phyloP scores from a whole-genome alignment of 805 yeast species.

The Wickerhamomyces chaumierensis region DNA sequence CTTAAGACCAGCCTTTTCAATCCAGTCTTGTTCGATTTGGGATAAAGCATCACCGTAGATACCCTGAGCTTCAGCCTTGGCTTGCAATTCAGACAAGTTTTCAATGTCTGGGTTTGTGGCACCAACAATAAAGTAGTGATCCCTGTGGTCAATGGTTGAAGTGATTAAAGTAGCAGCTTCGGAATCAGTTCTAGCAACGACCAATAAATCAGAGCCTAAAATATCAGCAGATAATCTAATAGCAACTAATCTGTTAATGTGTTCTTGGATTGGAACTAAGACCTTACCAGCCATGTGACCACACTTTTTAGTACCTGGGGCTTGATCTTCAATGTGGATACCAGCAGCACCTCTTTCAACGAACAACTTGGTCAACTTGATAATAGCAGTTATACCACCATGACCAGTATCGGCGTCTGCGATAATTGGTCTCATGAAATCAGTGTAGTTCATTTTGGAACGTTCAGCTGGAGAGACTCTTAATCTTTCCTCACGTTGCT shows the following conservation, averaged over 20 bases:
- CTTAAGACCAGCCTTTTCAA: constrained; percentile 69
- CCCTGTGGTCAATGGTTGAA: constrained; percentile 88
- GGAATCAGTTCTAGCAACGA: constrained; percentile 93
- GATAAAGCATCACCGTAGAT: constrained; percentile 60
- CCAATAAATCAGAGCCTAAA: constrained; percentile 73
- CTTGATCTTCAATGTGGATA: constrained; percentile 97
- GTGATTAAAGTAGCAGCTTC: constrained; percentile 95
- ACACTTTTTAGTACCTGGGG: constrained; percentile 97
- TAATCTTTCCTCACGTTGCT: constrained; percentile 66
- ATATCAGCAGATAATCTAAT: constrained; percentile 94
- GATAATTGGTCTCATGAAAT: constrained; percentile 86
- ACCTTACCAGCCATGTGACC: constrained; percentile 99
- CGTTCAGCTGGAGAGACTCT: constrained; percentile 52
- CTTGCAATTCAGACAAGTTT: constrained; percentile 67
- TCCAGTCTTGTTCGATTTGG: constrained; percentile 74
- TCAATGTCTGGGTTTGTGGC: constrained; percentile 75
- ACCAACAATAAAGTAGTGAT: constrained; percentile 87
- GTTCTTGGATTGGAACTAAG: constrained; percentile 94
- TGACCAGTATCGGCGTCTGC: constrained; percentile 99
- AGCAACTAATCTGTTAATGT: constrained; percentile 86
- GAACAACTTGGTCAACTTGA: constrained; percentile 90
- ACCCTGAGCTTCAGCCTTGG: constrained; percentile 71
- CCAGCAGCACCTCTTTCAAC: constrained; percentile 99
- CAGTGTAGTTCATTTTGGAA: constrained; percentile 60
- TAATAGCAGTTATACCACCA: constrained; percentile 95